Evolutionary conservation across 2,329 filamentous ascomycete genomes (phyloP).

Genomic region (Rugonectria rugulosa): DNA sequence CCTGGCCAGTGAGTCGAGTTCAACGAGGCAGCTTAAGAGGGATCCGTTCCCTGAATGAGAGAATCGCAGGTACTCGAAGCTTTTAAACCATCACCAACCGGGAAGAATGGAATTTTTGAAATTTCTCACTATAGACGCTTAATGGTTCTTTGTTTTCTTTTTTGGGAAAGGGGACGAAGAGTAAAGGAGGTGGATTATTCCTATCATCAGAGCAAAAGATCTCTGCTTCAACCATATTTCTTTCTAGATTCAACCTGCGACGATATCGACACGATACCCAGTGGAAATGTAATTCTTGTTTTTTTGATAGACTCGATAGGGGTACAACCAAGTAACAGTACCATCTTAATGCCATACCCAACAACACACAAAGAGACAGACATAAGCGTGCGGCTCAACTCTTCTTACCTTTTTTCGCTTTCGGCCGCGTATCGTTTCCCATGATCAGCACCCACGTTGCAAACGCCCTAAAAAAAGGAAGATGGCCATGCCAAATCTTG

Average conservation of each 20-base stretch:
- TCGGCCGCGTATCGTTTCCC: neutral
- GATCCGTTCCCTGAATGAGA: slow-evolving; percentile 31
- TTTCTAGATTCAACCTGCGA: slow-evolving; percentile 13
- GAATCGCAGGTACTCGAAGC: neutral
- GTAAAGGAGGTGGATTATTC: neutral
- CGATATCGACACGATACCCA: slow-evolving; percentile 1
- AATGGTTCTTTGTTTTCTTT: too few relatives aligned
- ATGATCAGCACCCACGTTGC: neutral
- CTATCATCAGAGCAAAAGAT: neutral
- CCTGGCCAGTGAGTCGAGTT: slow-evolving; percentile 31
- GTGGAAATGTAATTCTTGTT: slow-evolving; percentile 6
- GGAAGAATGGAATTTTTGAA: neutral
- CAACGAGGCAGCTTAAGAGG: slow-evolving; percentile 30
- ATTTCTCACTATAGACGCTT: neutral
- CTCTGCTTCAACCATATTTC: slow-evolving; percentile 6
- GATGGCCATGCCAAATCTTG: too few relatives aligned
- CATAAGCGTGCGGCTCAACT: neutral
- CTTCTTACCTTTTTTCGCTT: too few relatives aligned
- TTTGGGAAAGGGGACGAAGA: too few relatives aligned
- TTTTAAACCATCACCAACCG: too few relatives aligned
- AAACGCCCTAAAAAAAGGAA: neutral
- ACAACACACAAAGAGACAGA: too few relatives aligned
- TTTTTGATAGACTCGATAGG: slow-evolving; percentile 3
- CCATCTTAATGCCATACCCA: slow-evolving; percentile 2
- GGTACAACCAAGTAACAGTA: neutral